Base-by-base conservation (phyloP, 2,329 filamentous ascomycete genomes). In the Fusarium floridanum region DNA sequence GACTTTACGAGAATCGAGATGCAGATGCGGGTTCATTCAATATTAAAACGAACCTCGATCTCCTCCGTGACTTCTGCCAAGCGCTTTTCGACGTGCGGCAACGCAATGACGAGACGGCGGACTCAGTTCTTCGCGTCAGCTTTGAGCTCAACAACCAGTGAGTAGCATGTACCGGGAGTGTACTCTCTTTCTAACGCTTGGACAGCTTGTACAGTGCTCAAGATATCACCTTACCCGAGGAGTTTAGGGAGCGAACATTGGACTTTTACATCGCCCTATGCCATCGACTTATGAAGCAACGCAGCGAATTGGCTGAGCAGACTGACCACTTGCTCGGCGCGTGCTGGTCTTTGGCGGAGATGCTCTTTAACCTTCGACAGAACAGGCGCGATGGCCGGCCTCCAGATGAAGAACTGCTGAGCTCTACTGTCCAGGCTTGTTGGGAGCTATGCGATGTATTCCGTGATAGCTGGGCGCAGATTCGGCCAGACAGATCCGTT, bases 361-460 rank as follows among this genome's bases (percentile, higher is more conserved):
- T 97, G 91, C 89, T 98, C 0, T 98, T 98, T 83, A 97, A 91
- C 80, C 88, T 98, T 45, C 92, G 95, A 4, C 95, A 98, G 78
- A 96, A 92, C 81, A 91, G 89, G 73, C 88, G 93, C 37, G 94
- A 97, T 75, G 91, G 91, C 22, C 93, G 90, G 76, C 85, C 87
- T 0, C 87, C 93, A 1, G 94, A 97, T 74, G 94, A 96, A 79
- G 95, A 98, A 79, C 87, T 98, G 0, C 87, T 98, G 1, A 92
- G 93, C 6, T 97, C 94, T 1, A 95, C 95, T 1, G 93, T 98
- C 0, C 95, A 98, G 80, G 94, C 95, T 16, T 98, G 95, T 81
- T 98, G 95, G 95, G 95, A 98, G 76, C 88, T 98, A 7, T 97
- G 95, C 81, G 95, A 98, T 83, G 91, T 98, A 64, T 98, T 98